Evolutionary conservation across 139 green algal genomes (phyloP), one percentile per base, ranked within the genome.

Genomic region (Haematococcus lacustris): DNA sequence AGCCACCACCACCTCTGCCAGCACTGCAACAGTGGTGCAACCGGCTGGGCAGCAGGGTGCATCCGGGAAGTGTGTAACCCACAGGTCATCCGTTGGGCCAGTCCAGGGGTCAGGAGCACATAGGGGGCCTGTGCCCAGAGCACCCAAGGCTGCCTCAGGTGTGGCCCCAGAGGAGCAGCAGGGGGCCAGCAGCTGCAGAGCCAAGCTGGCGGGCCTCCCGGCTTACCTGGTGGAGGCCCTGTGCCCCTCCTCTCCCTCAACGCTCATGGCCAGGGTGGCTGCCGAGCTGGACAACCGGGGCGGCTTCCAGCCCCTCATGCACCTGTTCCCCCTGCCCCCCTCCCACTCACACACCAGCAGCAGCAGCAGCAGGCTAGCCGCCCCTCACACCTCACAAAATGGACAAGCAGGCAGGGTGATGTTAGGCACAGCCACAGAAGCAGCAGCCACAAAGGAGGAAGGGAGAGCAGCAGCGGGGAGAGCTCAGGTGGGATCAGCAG

Each of bases 281-380:
- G 37, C 63, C 38, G 82, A 87, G 76, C 71, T 87, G 32, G 39
- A 62, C 21, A 35, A 76, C 7, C 41, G 73, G 21, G 78, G 78
- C 23, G 76, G 73, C 26, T 87, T 87, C 63, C 30, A 80, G 66
- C 82, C 82, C 33, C 62, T 87, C 34, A 84, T 84, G 82, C 41
- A 33, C 25, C 73, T 84, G 30, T 84, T 80, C 61, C 82, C 82
- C 2, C 35, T 69, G 7, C 63, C 63, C 3, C 23, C 60, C 28
- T n/a, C 2, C 32, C 3, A 4, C 30, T 6, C 4, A 3, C 21
- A 66, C 60, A 5, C 23, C n/a, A 66, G 3, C 33, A 64, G 57
- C 60, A 66, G 60, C 60, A 66, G n/a, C 60, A 17, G 3, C 32
- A 66, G 32, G 23, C 32, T 32, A 21, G 60, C 33, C 3, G 3